A percentile compares a stretch with the other conserved stretches of the same genome.
Evolutionary conservation across 2,329 filamentous ascomycete species (phyloP).

Genomic region (Diaporthe sp.): DNA sequence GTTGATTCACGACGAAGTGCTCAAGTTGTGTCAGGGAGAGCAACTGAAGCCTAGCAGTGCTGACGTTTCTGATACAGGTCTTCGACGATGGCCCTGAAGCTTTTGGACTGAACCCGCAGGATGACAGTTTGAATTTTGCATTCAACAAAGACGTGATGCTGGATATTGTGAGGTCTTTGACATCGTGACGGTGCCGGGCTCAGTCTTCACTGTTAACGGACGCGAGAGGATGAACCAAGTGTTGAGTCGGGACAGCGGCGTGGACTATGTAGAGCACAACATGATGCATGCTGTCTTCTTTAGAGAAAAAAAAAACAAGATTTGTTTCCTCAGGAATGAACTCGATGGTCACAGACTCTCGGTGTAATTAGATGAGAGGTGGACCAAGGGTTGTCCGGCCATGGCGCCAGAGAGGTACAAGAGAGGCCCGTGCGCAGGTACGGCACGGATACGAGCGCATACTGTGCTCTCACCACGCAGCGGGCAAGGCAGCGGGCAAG

Average conservation of each 20-base stretch:
- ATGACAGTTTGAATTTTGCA: conserved; percentile 10
- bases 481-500: background rate
- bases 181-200: background rate
- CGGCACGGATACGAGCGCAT: background rate
- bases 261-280: background rate
- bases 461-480: background rate
- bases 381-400: background rate
- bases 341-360: background rate
- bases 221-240: background rate
- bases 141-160: background rate
- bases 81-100: conserved; percentile 4
- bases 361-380: background rate
- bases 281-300: rapidly evolving
- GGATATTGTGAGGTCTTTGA: background rate
- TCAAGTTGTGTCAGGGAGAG: background rate
- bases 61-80: background rate
- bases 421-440: background rate
- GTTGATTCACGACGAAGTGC: background rate
- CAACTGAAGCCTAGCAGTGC: background rate
- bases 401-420: no score
- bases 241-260: background rate
- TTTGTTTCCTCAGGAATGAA: background rate
- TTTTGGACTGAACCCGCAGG: background rate
- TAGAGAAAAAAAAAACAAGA: no score
- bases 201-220: background rate